Base-by-base conservation (phyloP, 805 yeast species). In the Zygoascus flipseniorum region DNA sequence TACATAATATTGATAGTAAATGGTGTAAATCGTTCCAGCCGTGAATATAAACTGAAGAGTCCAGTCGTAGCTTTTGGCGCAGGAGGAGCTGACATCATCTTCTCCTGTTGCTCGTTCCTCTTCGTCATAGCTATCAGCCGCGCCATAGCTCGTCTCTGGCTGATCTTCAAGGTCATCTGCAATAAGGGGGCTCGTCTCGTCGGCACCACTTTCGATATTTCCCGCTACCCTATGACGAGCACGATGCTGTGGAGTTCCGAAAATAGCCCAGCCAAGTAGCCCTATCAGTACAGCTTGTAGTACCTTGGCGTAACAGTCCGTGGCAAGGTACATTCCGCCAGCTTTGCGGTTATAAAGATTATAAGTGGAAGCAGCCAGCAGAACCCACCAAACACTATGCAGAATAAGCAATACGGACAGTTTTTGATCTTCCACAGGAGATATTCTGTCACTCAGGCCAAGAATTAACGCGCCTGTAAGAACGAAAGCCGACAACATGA, bases 41-140 rank as follows among this genome's bases (percentile, higher is more conserved):
- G 84, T 65, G 1, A 82, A 56, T 32, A 86, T 58, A 61, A 79
- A 88, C 65, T 89, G 96, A 16, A 87, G 58, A 14, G 83, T 75
- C 96, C 97, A 89, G 61, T 85, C 95, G 63, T 85, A 87, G 43
- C 83, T 77, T 47, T 46, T 31, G 3, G 26, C 47, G 18, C 47
- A 31, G 11, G 41, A 28, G 9, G 39, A 35, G 8, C 39, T 35
- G 39, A 26, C 16, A 9, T 19, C 14, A 18, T 28, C 49, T 32
- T 31, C 26, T 9, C 10, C 32, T n/a, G n/a, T n/a, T 18, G 10
- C 9, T 18, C 49, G 11, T 31, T 18, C 49, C n/a, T 46, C 49
- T 16, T n/a, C 49, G 16, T 46, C 49, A 13, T 18, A 5, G 16
- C 20, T 16, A 9, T 14, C 13, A 6, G 10, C 42, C 11, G 13